Percentiles rank a stretch among this genome's conserved stretches.
Conservation (phyloP, 202 grass and related monocot species). For the Musa balbisiana region DNA sequence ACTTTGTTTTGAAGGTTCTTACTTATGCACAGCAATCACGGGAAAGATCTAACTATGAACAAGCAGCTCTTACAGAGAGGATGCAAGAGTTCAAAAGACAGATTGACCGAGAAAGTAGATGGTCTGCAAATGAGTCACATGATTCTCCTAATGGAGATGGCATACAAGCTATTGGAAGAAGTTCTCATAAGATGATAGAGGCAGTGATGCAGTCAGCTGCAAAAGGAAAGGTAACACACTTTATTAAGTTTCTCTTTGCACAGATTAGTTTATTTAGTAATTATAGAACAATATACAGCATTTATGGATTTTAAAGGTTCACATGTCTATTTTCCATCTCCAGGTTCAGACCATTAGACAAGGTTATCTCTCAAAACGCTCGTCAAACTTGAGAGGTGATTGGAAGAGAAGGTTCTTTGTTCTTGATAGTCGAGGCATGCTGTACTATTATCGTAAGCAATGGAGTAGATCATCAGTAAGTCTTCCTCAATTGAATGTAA, state of each 20-base stretch:
- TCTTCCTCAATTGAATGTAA: slow-evolving; percentile 1
- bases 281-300: neutral
- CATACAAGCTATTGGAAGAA: slow-evolving; percentile 92
- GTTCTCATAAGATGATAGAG: slow-evolving; percentile 98
- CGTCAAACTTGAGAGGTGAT: slow-evolving; percentile 93
- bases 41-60: slow-evolving; percentile 94
- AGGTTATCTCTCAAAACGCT: slow-evolving; percentile 95
- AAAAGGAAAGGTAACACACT: slow-evolving; percentile 65
- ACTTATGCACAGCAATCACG: slow-evolving; percentile 93
- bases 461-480: slow-evolving; percentile 79
- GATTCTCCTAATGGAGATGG: slow-evolving; percentile 94
- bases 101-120: slow-evolving; percentile 83
- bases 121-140: slow-evolving; percentile 63
- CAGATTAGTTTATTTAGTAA: neutral
- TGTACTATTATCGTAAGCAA: slow-evolving; percentile 97
- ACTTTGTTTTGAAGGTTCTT: slow-evolving; percentile 45
- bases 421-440: slow-evolving; percentile 92
- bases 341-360: slow-evolving; percentile 98
- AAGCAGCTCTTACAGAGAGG: slow-evolving; percentile 82
- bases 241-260: neutral
- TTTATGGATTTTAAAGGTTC: neutral
- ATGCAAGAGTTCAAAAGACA: slow-evolving; percentile 98
- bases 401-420: slow-evolving; percentile 99
- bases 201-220: slow-evolving; percentile 88
- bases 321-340: slow-evolving; percentile 8